phyloP scores from a whole-genome alignment of 345 rosid genomes.

The Garcia nutans region DNA sequence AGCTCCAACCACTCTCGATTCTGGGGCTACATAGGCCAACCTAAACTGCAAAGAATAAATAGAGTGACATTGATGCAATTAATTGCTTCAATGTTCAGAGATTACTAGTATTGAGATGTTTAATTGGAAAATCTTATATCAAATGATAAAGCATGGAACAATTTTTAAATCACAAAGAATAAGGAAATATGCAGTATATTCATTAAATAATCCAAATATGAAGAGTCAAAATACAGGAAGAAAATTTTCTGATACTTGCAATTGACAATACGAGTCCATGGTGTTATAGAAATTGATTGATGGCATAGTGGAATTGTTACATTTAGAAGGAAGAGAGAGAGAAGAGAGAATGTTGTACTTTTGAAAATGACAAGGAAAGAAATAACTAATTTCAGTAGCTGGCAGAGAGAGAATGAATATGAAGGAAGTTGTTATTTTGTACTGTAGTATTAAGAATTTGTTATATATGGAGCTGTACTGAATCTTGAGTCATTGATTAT shows the following conservation, averaged over 20 bases:
- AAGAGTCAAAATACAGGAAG: background rate
- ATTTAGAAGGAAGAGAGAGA: too few relatives aligned
- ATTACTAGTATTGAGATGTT: background rate
- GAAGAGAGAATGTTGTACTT: too few relatives aligned
- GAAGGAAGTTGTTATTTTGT: too few relatives aligned
- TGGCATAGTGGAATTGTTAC: background rate
- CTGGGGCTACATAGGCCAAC: constrained; percentile 81
- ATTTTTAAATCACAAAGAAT: background rate
- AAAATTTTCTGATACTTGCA: background rate
- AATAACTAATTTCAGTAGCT: too few relatives aligned
- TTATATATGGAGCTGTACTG: too few relatives aligned
- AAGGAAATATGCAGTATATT: too few relatives aligned
- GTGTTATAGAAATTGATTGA: background rate
- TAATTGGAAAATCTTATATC: background rate
- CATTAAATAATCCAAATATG: too few relatives aligned
- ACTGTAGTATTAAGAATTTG: too few relatives aligned
- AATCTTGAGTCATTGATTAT: too few relatives aligned
- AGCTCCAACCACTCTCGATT: constrained; percentile 77
- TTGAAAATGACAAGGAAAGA: too few relatives aligned
- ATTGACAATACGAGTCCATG: background rate
- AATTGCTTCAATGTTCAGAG: background rate
- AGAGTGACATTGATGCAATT: background rate
- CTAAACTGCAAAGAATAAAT: constrained; percentile 60
- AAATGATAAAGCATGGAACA: background rate
- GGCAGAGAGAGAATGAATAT: too few relatives aligned